Evolutionary conservation across 768 basidiomycete genomes (phyloP).

Genomic region (Mycena leptocephala): DNA sequence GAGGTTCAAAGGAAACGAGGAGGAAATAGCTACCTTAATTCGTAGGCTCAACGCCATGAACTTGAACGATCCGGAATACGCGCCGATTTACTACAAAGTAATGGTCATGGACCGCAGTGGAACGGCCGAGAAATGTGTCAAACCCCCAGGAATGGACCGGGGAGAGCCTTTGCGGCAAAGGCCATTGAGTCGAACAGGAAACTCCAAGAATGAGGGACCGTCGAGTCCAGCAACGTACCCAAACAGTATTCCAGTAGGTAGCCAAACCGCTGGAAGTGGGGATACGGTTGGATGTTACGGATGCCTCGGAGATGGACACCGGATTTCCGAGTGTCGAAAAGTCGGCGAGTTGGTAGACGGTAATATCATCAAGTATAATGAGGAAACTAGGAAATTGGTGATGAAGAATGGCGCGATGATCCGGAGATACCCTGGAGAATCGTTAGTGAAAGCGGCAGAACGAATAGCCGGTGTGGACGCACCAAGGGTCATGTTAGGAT

Average conservation of each 20-base stretch:
- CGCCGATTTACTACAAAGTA: constrained; percentile 24
- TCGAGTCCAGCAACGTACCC: not conserved
- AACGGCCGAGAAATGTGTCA: not conserved
- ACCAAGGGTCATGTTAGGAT: not conserved
- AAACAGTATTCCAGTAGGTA: not conserved
- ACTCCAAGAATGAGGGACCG: not conserved
- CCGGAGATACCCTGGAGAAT: not conserved
- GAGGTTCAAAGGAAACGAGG: not conserved
- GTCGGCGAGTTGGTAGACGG: not conserved
- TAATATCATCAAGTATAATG: not conserved
- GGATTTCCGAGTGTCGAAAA: not conserved
- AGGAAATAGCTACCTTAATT: not conserved
- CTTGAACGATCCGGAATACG: constrained; percentile 25
- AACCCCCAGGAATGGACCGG: not conserved
- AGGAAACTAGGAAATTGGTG: not conserved
- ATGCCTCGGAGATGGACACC: not conserved
- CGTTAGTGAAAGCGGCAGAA: not conserved
- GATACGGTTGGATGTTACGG: not conserved
- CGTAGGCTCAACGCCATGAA: not conserved
- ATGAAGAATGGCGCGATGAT: not conserved
- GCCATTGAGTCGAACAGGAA: not conserved
- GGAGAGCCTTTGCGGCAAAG: not conserved
- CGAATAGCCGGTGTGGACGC: not conserved
- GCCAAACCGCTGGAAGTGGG: not conserved
- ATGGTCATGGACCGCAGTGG: constrained; percentile 7